Percentiles rank a stretch among this genome's conserved stretches.
Evolutionary conservation across 768 basidiomycete genomes (phyloP).

Genomic region (Suillus americanus): DNA sequence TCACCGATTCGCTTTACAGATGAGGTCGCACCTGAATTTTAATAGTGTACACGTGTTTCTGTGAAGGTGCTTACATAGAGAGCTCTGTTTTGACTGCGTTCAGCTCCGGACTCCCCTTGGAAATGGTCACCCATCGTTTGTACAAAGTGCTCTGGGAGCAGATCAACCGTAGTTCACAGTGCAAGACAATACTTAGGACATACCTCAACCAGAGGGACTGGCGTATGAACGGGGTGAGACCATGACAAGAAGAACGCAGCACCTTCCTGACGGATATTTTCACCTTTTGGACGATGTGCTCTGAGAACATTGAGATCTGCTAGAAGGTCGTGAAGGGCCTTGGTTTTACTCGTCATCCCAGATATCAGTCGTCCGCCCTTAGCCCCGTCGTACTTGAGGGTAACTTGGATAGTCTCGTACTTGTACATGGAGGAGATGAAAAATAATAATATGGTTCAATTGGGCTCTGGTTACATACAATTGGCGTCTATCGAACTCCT

Average conservation of each 20-base stretch:
- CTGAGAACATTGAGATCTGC: slow-evolving; percentile 30
- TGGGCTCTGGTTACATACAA: neutral
- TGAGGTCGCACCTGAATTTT: neutral
- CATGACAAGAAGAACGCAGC: slow-evolving; percentile 28
- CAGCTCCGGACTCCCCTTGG: slow-evolving; percentile 23
- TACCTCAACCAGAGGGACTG: neutral
- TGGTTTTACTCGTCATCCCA: slow-evolving; percentile 10
- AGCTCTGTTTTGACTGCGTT: slow-evolving; percentile 22
- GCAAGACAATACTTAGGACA: neutral
- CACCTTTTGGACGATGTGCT: slow-evolving; percentile 29
- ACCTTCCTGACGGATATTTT: slow-evolving; percentile 21
- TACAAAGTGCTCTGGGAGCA: slow-evolving; percentile 22
- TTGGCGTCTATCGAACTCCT: no score
- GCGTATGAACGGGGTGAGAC: slow-evolving; percentile 15
- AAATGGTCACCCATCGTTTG: slow-evolving; percentile 25
- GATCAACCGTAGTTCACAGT: neutral
- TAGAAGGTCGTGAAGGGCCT: slow-evolving; percentile 23
- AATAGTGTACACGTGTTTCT: neutral
- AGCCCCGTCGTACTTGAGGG: slow-evolving; percentile 21
- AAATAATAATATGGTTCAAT: neutral
- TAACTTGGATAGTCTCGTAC: slow-evolving; percentile 24
- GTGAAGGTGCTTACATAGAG: slow-evolving; percentile 25
- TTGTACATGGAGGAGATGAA: neutral
- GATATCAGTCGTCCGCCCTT: slow-evolving; percentile 18
- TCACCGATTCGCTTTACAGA: neutral